Conservation (phyloP, 2,329 filamentous ascomycete genomes). For the Onygenales sp. region DNA sequence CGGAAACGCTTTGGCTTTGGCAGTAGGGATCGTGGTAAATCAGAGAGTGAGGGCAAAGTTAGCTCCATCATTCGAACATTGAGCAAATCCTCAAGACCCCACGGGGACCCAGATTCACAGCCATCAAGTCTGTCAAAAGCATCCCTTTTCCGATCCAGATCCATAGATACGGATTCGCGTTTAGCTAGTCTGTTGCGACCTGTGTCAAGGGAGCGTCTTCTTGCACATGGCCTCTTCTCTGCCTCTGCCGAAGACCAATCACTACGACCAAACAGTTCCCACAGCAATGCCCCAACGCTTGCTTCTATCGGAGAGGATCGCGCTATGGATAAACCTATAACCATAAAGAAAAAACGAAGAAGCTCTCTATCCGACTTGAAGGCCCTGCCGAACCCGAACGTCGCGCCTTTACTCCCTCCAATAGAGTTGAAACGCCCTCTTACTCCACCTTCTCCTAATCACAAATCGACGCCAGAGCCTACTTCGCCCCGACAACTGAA, state of each 20-base stretch:
- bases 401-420: constrained; percentile 25
- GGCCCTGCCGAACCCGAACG: constrained; percentile 52
- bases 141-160: constrained; percentile 60
- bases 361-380: constrained; percentile 86
- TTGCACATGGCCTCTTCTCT: constrained; percentile 37
- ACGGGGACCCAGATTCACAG: constrained; percentile 46
- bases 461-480: constrained; percentile 3
- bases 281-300: constrained; percentile 38
- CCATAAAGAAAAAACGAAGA: constrained; percentile 67
- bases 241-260: constrained; percentile 39
- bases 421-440: constrained; percentile 28
- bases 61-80: constrained; percentile 77
- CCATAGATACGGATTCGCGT: constrained; percentile 59
- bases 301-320: constrained; percentile 45
- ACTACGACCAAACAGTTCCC: constrained; percentile 34
- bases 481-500: constrained; percentile 5
- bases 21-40: constrained; percentile 69
- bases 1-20: constrained; percentile 77
- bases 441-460: constrained; percentile 18
- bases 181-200: constrained; percentile 41
- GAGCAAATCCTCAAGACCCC: constrained; percentile 62
- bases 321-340: constrained; percentile 34
- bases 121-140: constrained; percentile 55
- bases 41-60: constrained; percentile 57
- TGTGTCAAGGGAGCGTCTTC: constrained; percentile 46